Conservation (phyloP, 2,329 filamentous ascomycete genomes). For the Metarhizium guizhouense region DNA sequence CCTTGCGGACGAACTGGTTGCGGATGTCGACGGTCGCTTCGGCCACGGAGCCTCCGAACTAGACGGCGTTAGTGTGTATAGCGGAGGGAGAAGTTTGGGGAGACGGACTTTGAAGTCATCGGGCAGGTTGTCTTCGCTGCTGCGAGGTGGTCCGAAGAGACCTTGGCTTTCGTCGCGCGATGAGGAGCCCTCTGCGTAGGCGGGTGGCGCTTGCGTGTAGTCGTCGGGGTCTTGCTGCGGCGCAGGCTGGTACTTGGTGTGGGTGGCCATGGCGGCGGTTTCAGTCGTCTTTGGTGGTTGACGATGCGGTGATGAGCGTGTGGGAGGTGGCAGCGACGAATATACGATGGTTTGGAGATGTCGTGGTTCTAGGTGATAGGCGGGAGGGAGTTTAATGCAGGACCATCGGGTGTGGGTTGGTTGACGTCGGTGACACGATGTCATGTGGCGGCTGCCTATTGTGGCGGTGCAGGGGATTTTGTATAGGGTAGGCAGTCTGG, state of each 20-base stretch:
- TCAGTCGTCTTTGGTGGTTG: background rate
- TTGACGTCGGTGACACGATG: no score
- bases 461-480: no score
- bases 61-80: constrained; percentile 4
- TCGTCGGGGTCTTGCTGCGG: constrained; percentile 82
- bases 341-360: no score
- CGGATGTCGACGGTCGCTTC: constrained; percentile 93
- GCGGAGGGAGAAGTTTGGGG: background rate
- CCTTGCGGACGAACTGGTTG: constrained; percentile 94
- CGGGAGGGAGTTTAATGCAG: no score
- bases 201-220: constrained; percentile 73
- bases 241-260: constrained; percentile 73
- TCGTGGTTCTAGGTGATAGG: no score
- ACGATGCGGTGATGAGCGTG: no score
- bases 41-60: constrained; percentile 88
- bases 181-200: constrained; percentile 55
- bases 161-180: constrained; percentile 46
- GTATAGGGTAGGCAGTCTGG: no score
- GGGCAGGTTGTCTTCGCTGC: constrained; percentile 82
- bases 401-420: no score
- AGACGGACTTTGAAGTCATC: constrained; percentile 83
- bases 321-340: no score
- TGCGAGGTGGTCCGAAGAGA: constrained; percentile 59
- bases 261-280: constrained; percentile 52
- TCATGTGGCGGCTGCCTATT: no score